phyloP scores from a whole-genome alignment of 306 rosid genomes.

The Pyrus communis region DNA sequence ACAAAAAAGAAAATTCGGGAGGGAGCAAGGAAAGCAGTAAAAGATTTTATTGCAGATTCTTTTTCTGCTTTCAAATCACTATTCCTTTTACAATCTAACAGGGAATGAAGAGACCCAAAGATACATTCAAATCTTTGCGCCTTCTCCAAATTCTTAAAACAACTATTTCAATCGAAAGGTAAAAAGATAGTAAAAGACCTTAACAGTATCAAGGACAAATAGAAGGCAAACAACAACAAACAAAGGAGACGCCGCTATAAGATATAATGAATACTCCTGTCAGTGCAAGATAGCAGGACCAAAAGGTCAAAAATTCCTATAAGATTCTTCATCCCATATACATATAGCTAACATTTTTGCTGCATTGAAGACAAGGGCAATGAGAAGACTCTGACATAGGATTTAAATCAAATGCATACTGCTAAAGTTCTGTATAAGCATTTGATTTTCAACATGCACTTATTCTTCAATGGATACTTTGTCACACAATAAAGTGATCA shows the following conservation, averaged over 20 bases:
- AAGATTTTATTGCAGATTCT: not conserved
- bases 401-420: not conserved
- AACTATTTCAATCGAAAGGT: no score
- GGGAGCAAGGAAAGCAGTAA: not conserved
- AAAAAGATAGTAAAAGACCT: not conserved
- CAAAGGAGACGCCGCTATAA: not conserved
- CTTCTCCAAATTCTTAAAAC: not conserved
- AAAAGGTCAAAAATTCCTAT: not conserved
- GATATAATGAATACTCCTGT: not conserved
- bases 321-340: not conserved
- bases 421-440: not conserved
- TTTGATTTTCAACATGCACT: not conserved
- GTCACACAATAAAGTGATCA: not conserved
- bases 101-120: not conserved
- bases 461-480: not conserved
- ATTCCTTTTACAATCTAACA: not conserved
- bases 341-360: not conserved
- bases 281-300: not conserved
- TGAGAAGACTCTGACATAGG: not conserved
- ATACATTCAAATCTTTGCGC: not conserved
- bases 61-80: not conserved
- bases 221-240: not conserved
- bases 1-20: not conserved
- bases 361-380: not conserved
- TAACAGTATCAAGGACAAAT: not conserved